These are phyloP conservation scores for Myriosclerotinia duriaeana DNA, from an alignment of 2,329 filamentous ascomycete genomes.

Conservation along the genomic window DNA sequence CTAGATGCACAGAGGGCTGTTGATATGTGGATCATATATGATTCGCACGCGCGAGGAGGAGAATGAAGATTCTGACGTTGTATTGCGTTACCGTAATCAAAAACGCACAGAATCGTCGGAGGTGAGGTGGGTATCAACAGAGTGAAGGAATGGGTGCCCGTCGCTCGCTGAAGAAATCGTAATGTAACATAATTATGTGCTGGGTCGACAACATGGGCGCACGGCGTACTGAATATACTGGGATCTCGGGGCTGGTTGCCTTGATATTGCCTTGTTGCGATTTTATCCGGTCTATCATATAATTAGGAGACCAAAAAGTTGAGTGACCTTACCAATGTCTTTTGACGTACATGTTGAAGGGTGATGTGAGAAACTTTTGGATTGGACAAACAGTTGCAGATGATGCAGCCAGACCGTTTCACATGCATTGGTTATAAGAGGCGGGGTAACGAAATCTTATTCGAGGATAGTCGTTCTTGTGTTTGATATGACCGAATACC, in stretches of 20 bases:
- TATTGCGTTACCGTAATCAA: constrained; percentile 9
- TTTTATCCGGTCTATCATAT: neutral
- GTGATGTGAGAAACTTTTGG: constrained; percentile 10
- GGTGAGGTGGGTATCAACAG: constrained; percentile 8
- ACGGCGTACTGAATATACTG: constrained; percentile 21
- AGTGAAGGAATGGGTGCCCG: neutral
- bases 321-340: constrained; percentile 2
- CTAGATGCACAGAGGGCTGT: neutral
- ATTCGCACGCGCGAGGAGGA: neutral
- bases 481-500: neutral
- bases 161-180: constrained; percentile 20
- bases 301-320: neutral
- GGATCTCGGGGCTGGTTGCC: constrained; percentile 11
- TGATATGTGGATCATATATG: neutral
- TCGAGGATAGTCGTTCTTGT: constrained; percentile 10
- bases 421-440: constrained; percentile 17
- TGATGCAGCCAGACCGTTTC: constrained; percentile 26
- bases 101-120: constrained; percentile 8
- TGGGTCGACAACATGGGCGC: constrained; percentile 12
- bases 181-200: constrained; percentile 17
- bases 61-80: constrained; percentile 9
- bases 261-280: constrained; percentile 9
- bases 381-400: constrained; percentile 23
- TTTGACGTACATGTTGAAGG: constrained; percentile 12
- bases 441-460: constrained; percentile 19